Conservation (phyloP, 2,329 filamentous ascomycete species). For the Hypoxylon sp. region DNA sequence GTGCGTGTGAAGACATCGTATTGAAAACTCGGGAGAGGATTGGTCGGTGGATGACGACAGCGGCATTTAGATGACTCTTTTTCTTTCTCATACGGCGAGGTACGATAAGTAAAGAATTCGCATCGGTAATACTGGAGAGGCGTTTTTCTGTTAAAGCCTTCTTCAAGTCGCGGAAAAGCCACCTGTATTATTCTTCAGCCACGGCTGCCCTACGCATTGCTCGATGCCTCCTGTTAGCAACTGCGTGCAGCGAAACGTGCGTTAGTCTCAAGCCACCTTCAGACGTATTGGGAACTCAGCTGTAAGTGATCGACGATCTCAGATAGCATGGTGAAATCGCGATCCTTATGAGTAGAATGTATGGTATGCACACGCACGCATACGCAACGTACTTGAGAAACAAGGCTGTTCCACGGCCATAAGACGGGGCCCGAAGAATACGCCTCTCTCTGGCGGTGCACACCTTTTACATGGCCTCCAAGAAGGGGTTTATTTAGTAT, state of each 20-base stretch:
- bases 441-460: no score
- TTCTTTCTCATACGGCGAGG: no score
- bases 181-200: neutral
- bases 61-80: no score
- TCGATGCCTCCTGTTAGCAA: neutral
- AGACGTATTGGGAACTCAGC: neutral
- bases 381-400: neutral
- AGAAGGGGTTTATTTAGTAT: no score
- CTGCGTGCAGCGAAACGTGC: neutral
- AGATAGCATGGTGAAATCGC: neutral
- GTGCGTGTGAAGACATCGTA: neutral
- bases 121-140: no score
- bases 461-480: no score
- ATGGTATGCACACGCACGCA: no score
- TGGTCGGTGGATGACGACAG: no score
- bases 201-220: neutral
- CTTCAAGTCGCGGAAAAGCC: neutral
- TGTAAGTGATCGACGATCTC: neutral
- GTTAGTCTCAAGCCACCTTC: neutral
- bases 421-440: neutral
- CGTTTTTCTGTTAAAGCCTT: neutral
- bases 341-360: neutral
- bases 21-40: no score
- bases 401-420: neutral
- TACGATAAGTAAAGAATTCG: no score